Evolutionary conservation across 148 eudicot species (phyloP).

Genomic region (Euryodendron excelsum): DNA sequence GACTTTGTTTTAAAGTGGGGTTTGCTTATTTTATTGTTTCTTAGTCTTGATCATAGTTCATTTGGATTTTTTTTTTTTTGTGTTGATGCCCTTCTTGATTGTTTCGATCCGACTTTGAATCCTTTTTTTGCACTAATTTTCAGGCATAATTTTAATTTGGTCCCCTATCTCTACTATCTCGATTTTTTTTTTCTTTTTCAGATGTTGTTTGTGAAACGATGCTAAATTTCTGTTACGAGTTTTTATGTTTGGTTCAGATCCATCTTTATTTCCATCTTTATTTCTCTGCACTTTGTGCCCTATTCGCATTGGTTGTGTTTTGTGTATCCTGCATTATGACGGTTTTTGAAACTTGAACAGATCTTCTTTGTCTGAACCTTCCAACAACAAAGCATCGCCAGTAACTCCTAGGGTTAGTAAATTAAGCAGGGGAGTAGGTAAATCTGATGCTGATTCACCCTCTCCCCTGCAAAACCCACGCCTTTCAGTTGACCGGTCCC

Average conservation of each 20-base stretch:
- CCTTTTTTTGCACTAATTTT: not conserved
- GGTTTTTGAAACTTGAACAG: conserved; percentile 37
- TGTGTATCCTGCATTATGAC: not conserved
- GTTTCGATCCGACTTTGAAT: conserved; percentile 7
- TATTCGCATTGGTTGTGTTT: not conserved
- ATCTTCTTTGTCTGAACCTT: conserved; percentile 63
- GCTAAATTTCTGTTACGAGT: no score
- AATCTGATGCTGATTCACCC: conserved; percentile 70
- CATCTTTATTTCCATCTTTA: conserved; percentile 1
- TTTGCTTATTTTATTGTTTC: conserved; percentile 1
- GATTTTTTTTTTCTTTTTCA: not conserved
- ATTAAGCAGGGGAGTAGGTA: conserved; percentile 46
- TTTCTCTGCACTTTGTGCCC: conserved; percentile 5
- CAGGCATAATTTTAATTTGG: not conserved
- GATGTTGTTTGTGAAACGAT: not conserved
- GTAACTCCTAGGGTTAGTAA: conserved; percentile 61
- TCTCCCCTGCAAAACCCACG: conserved; percentile 59
- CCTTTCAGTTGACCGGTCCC: conserved; percentile 63
- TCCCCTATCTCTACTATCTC: not conserved
- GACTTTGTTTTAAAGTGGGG: no score
- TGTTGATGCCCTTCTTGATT: conserved; percentile 6
- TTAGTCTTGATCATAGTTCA: not conserved
- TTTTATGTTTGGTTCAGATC: conserved; percentile 4
- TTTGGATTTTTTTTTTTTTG: not conserved
- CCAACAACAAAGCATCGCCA: conserved; percentile 54